Evolutionary conservation across 2,329 filamentous ascomycete species (phyloP).

Genomic region (Trichoderma sp.): DNA sequence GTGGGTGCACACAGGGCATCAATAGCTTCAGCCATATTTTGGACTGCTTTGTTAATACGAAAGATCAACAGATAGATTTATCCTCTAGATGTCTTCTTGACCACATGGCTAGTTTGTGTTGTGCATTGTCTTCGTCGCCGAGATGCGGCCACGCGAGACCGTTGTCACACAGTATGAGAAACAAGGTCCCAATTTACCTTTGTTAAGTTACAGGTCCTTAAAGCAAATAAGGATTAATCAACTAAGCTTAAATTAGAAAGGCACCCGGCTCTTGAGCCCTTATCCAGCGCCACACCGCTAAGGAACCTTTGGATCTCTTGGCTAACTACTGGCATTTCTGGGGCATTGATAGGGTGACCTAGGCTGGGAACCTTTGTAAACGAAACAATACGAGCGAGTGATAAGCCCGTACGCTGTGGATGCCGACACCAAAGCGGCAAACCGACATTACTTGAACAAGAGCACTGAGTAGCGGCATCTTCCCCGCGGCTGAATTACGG

Average conservation of each 20-base stretch:
- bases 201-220: background rate
- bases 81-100: background rate
- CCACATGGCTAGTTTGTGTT: background rate
- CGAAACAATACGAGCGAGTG: background rate
- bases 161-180: background rate
- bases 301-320: conserved; percentile 17
- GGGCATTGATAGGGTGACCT: background rate
- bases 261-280: background rate
- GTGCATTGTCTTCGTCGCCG: background rate
- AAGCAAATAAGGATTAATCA: conserved; percentile 4
- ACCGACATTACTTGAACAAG: background rate
- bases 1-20: background rate
- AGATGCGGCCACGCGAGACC: background rate
- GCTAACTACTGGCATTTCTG: background rate
- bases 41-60: background rate
- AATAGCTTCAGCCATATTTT: background rate
- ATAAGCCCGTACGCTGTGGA: background rate
- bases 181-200: conserved; percentile 9
- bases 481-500: background rate
- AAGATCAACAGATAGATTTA: background rate
- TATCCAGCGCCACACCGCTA: conserved; percentile 1
- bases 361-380: conserved; percentile 12
- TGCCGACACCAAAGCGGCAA: background rate
- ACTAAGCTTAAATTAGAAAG: conserved; percentile 2
- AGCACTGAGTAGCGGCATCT: background rate